Base-by-base conservation (phyloP, 805 yeast species). In the Ogataea philodendri region DNA sequence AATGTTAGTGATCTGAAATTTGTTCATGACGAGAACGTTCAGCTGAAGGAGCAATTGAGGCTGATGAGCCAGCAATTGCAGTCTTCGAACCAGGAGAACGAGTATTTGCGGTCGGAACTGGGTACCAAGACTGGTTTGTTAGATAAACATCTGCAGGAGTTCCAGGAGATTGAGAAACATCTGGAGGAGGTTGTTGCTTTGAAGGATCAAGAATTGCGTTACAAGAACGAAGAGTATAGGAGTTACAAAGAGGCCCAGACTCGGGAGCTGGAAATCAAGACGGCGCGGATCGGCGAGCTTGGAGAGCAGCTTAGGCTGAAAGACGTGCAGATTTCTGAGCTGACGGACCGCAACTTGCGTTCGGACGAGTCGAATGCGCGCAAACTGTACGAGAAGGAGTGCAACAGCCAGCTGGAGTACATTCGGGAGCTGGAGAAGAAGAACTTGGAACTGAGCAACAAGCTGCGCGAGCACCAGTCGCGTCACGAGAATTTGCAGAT, bases 361-460 rank as follows among this genome's bases (percentile, higher is more conserved):
- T 37, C 44, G 3, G 35, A 59, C 19, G 60, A 57, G 22, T 50
- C 46, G 7, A 42, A 60, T 21, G 67, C 62, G 9, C 45, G 59
- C 18, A 47, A 63, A 8, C 24, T 62, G 19, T 55, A 53, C 36
- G 62, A 55, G 43, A 48, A 26, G 42, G 60, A 45, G 54, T 60
- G 51, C 37, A 40, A 27, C 15, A 55, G 66, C 17, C 80, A 76
- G 48, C 47, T 72, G 24, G 54, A 62, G 16, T 66, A 71, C 44
- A 55, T 72, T 27, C 60, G 67, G 46, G 67, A 65, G 26, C 49
- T 72, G 40, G 86, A 81, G 42, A 63, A 66, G 5, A 70, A 72
- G 42, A 72, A 75, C 41, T 60, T 77, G 33, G 61, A 68, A 6
- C 77, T 81, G 50, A 61, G 75, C 15, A 72, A 67, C 41, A 70